Evolutionary conservation across 108 stramenopile genomes (phyloP).

Genomic region (Craspedostauros australis): DNA sequence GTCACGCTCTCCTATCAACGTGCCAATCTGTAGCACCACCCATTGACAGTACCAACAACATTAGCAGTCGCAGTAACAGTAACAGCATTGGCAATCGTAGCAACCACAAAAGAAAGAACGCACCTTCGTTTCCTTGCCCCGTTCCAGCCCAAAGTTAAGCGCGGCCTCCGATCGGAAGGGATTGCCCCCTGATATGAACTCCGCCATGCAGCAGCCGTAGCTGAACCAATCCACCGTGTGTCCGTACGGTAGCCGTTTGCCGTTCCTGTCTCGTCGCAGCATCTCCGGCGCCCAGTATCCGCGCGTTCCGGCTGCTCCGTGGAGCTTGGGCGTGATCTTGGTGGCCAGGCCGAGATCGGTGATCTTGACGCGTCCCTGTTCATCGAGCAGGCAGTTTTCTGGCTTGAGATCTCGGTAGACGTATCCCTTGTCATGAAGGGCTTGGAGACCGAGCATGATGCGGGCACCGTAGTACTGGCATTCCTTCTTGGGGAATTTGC

Average conservation of each 20-base stretch:
- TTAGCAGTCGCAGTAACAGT: background rate
- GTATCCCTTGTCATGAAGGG: conserved; percentile 81
- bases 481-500: conserved; percentile 60
- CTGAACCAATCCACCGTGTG: conserved; percentile 93
- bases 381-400: conserved; percentile 90
- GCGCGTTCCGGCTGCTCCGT: conserved; percentile 83
- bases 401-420: conserved; percentile 95
- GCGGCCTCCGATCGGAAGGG: conserved; percentile 90
- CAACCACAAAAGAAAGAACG: conserved; percentile 1
- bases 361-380: conserved; percentile 81
- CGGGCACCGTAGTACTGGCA: conserved; percentile 87
- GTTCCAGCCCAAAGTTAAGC: conserved; percentile 71
- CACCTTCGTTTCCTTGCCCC: conserved; percentile 75
- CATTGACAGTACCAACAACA: too few relatives aligned
- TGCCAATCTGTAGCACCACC: background rate
- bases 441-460: conserved; percentile 87
- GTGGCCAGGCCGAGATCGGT: conserved; percentile 92
- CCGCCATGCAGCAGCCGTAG: conserved; percentile 90
- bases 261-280: conserved; percentile 75
- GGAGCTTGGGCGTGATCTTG: conserved; percentile 75
- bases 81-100: background rate
- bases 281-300: conserved; percentile 98
- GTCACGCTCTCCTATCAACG: background rate
- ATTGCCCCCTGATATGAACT: conserved; percentile 88
- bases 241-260: conserved; percentile 77